Conservation (phyloP, 805 yeast species). For the Candida palmyrensis region DNA sequence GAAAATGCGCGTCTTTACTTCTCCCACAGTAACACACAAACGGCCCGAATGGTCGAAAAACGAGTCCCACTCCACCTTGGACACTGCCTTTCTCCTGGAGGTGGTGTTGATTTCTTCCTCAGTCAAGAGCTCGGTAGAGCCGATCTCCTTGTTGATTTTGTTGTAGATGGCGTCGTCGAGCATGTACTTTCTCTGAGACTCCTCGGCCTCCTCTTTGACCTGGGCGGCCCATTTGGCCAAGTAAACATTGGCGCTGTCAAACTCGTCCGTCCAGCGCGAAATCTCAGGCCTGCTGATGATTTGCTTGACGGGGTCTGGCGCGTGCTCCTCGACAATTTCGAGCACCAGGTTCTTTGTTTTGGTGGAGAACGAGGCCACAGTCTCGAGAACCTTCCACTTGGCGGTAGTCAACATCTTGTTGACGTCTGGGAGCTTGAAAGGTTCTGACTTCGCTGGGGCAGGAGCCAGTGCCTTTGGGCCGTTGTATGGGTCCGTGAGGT, state of each 20-base stretch:
- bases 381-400: conserved; percentile 82
- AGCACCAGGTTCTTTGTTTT: conserved; percentile 48
- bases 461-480: conserved; percentile 7
- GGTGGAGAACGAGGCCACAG: conserved; percentile 72
- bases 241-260: conserved; percentile 87
- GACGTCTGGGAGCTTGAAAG: conserved; percentile 31
- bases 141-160: conserved; percentile 55
- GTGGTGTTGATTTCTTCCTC: conserved; percentile 56
- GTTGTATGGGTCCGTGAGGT: conserved; percentile 44
- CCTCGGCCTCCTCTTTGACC: conserved; percentile 83
- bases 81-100: conserved; percentile 64
- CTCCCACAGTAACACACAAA: conserved; percentile 64
- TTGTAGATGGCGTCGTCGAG: conserved; percentile 58
- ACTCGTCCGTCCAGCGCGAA: conserved; percentile 75
- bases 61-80: conserved; percentile 72
- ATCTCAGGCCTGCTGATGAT: conserved; percentile 77
- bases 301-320: conserved; percentile 55
- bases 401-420: conserved; percentile 56
- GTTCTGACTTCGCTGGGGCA: conserved; percentile 7
- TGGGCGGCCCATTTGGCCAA: conserved; percentile 96
- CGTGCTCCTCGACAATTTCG: conserved; percentile 56
- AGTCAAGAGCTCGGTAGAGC: conserved; percentile 51
- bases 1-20: conserved; percentile 77
- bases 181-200: conserved; percentile 47
- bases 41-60: conserved; percentile 80